Percentiles rank a stretch among this genome's conserved stretches.
Conservation (phyloP, 768 basidiomycete species). For the Rhodotorula sphaerocarpa region DNA sequence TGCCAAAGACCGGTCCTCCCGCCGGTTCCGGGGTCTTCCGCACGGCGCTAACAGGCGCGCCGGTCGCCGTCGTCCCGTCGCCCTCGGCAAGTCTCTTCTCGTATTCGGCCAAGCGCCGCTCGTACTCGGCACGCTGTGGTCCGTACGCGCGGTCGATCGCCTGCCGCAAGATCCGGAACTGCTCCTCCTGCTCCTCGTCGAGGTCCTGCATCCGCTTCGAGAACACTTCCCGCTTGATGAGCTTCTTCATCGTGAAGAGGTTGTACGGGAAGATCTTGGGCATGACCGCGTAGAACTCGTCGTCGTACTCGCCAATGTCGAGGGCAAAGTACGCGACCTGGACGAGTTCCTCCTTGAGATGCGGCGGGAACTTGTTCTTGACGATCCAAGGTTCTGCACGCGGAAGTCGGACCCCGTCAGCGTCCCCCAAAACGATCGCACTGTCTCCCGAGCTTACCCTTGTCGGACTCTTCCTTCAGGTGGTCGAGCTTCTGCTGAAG, state of each 20-base stretch:
- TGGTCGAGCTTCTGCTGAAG: constrained; percentile 57
- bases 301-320: constrained; percentile 77
- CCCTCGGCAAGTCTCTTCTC: not conserved
- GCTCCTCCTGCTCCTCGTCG: constrained; percentile 58
- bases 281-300: constrained; percentile 82
- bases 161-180: constrained; percentile 56
- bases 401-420: constrained; percentile 21
- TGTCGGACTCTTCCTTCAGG: constrained; percentile 48
- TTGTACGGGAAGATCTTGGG: constrained; percentile 87
- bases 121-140: constrained; percentile 56
- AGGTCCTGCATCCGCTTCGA: constrained; percentile 61
- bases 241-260: constrained; percentile 94
- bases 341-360: constrained; percentile 64
- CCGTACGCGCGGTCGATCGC: constrained; percentile 58
- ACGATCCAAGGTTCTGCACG: constrained; percentile 64
- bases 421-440: not conserved
- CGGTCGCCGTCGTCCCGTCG: not conserved
- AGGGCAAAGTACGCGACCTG: constrained; percentile 69
- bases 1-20: not conserved
- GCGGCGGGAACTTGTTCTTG: constrained; percentile 82
- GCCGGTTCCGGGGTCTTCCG: constrained; percentile 7
- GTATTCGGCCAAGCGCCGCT: not conserved
- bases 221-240: constrained; percentile 84
- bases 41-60: not conserved
- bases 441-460: too few relatives aligned